phyloP scores from a whole-genome alignment of 2,329 filamentous ascomycete genomes.

The Talaromyces sp. region DNA sequence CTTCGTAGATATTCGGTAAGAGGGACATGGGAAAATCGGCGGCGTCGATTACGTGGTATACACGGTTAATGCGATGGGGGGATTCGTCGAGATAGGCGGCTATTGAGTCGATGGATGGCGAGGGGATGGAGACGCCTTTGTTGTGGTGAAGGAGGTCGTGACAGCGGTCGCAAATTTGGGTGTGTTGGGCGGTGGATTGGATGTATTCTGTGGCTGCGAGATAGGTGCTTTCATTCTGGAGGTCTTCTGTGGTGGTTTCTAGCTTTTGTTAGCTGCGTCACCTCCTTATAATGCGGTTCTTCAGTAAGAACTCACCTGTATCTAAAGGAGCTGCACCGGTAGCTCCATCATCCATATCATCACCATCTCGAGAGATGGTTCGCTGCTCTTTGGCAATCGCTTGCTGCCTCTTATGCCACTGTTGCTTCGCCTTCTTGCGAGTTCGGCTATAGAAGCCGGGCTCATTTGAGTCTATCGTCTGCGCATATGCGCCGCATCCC shows the following conservation, averaged over 20 bases:
- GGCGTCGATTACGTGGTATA: slow-evolving; percentile 93
- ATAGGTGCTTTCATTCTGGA: slow-evolving; percentile 17
- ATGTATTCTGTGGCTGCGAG: slow-evolving; percentile 25
- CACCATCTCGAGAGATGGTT: neutral
- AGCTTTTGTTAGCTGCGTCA: neutral
- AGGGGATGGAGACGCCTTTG: slow-evolving; percentile 67
- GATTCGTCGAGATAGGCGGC: slow-evolving; percentile 83
- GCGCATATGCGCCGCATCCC: slow-evolving; percentile 62
- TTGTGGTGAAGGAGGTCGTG: slow-evolving; percentile 78
- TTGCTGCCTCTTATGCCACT: slow-evolving; percentile 18
- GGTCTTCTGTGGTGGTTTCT: neutral
- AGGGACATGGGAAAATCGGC: slow-evolving; percentile 96
- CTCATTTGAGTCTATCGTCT: slow-evolving; percentile 54
- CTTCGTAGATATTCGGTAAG: slow-evolving; percentile 69
- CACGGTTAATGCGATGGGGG: slow-evolving; percentile 84
- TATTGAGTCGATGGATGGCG: slow-evolving; percentile 78
- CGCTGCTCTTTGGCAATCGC: slow-evolving; percentile 11
- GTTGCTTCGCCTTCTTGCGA: slow-evolving; percentile 45
- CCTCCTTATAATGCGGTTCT: no score
- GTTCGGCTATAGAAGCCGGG: slow-evolving; percentile 58
- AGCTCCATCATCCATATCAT: neutral
- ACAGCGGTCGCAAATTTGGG: slow-evolving; percentile 74
- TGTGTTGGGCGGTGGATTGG: slow-evolving; percentile 24
- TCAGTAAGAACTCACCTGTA: neutral
- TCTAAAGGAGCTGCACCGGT: neutral